Evolutionary conservation across 1,284 basidiomycete species (phyloP).

Genomic region (Apiotrichum laibachii): DNA sequence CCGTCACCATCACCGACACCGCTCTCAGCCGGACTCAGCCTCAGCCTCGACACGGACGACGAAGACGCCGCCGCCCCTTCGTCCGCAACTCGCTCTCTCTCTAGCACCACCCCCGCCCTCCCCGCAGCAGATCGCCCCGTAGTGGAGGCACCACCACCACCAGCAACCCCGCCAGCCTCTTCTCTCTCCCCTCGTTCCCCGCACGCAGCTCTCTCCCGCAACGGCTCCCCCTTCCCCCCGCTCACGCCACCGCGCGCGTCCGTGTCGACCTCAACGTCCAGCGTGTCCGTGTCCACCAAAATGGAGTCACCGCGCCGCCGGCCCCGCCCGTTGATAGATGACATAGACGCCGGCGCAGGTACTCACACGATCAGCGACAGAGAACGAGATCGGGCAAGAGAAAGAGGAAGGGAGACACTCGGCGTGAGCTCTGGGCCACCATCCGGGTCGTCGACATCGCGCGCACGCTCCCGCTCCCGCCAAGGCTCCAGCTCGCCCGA

Average conservation of each 20-base stretch:
- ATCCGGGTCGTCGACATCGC: too few species aligned
- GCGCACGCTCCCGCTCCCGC: too few species aligned
- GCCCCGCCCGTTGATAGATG: neutral
- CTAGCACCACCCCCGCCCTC: too few species aligned
- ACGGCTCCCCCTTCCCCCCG: slow-evolving; percentile 2
- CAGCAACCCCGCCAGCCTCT: neutral
- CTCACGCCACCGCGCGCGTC: neutral
- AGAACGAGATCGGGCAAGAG: neutral
- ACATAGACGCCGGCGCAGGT: neutral
- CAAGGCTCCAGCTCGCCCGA: neutral
- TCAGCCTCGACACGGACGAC: too few species aligned
- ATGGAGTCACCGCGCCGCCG: neutral
- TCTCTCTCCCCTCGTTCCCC: neutral
- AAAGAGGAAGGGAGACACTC: neutral
- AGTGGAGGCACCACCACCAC: neutral
- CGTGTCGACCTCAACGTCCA: slow-evolving; percentile 6
- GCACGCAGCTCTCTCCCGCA: neutral
- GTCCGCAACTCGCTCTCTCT: too few species aligned
- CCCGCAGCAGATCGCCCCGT: neutral
- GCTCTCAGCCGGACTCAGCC: too few species aligned
- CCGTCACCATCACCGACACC: too few species aligned
- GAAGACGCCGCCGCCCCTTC: neutral
- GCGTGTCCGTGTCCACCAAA: slow-evolving; percentile 7
- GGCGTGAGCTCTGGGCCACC: too few species aligned
- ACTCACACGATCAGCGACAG: neutral